Percentiles rank a stretch among this genome's conserved stretches.
Conservation (phyloP, 1,139 yeast species). For the Pichia sp. region DNA sequence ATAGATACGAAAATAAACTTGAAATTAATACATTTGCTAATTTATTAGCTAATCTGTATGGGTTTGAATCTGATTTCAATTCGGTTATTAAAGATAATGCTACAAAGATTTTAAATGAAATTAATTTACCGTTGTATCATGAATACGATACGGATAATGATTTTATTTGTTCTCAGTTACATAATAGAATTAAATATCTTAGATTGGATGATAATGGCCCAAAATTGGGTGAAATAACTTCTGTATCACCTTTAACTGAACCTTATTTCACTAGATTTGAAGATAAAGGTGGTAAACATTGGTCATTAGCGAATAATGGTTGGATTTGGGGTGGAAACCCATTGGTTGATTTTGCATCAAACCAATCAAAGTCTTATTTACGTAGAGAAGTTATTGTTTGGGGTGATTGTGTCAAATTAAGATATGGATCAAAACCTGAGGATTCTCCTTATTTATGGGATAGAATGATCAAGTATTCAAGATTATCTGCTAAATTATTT, state of each 20-base stretch:
- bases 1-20: conserved; percentile 48
- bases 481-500: conserved; percentile 67
- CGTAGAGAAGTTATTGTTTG: conserved; percentile 92
- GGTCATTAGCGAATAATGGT: conserved; percentile 89
- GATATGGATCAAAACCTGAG: conserved; percentile 70
- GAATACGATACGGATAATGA: conserved; percentile 68
- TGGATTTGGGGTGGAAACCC: conserved; percentile 99
- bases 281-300: conserved; percentile 46
- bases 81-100: conserved; percentile 38
- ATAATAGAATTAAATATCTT: conserved; percentile 67
- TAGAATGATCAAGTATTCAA: conserved; percentile 75
- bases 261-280: conserved; percentile 77
- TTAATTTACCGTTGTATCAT: conserved; percentile 68
- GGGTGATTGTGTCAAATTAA: conserved; percentile 94
- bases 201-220: conserved; percentile 82
- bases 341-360: conserved; percentile 84
- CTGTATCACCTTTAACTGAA: conserved; percentile 62
- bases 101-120: conserved; percentile 58
- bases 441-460: conserved; percentile 91
- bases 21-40: conserved; percentile 47
- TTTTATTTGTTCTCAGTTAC: conserved; percentile 60
- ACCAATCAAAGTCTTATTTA: conserved; percentile 69
- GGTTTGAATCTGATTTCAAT: conserved; percentile 28
- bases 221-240: conserved; percentile 57
- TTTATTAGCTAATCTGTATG: conserved; percentile 35